A percentile compares a stretch with the other conserved stretches of the same genome.
Evolutionary conservation across 768 basidiomycete genomes (phyloP).

Genomic region (Hebeloma cylindrosporum): DNA sequence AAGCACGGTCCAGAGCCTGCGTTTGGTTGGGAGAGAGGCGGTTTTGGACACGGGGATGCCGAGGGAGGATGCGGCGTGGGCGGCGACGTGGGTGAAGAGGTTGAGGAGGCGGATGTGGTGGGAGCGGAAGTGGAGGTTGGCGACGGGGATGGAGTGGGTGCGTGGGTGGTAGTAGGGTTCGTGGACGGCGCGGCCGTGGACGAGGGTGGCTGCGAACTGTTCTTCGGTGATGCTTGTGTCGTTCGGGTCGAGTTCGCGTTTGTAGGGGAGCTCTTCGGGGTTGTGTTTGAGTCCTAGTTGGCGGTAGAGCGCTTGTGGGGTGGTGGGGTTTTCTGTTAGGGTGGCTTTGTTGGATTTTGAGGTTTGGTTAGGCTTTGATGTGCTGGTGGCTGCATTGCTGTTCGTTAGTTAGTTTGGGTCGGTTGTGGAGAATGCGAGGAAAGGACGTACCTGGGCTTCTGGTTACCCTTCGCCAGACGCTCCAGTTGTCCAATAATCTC

Average conservation of each 20-base stretch:
- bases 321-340: too few relatives aligned
- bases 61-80: slow-evolving; percentile 82
- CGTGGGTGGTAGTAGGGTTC: slow-evolving; percentile 56
- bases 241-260: slow-evolving; percentile 17
- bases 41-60: slow-evolving; percentile 74
- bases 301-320: too few relatives aligned
- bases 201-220: slow-evolving; percentile 52
- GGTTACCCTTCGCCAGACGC: too few relatives aligned
- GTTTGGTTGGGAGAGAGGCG: slow-evolving; percentile 67
- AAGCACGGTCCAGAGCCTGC: slow-evolving; percentile 82
- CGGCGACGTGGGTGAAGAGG: slow-evolving; percentile 80
- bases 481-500: too few relatives aligned
- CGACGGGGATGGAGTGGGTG: slow-evolving; percentile 74
- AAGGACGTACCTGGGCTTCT: too few relatives aligned
- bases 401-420: too few relatives aligned
- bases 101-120: slow-evolving; percentile 66
- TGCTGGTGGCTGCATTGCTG: too few relatives aligned
- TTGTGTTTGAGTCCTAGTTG: slow-evolving; percentile 24
- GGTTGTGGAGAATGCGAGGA: too few relatives aligned
- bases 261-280: slow-evolving; percentile 23
- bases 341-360: too few relatives aligned
- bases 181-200: slow-evolving; percentile 62
- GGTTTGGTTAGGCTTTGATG: too few relatives aligned
- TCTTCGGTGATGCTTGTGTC: slow-evolving; percentile 34
- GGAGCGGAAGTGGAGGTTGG: slow-evolving; percentile 80